Base-by-base conservation (phyloP, 768 basidiomycete species). In the Tricholoma sp. region DNA sequence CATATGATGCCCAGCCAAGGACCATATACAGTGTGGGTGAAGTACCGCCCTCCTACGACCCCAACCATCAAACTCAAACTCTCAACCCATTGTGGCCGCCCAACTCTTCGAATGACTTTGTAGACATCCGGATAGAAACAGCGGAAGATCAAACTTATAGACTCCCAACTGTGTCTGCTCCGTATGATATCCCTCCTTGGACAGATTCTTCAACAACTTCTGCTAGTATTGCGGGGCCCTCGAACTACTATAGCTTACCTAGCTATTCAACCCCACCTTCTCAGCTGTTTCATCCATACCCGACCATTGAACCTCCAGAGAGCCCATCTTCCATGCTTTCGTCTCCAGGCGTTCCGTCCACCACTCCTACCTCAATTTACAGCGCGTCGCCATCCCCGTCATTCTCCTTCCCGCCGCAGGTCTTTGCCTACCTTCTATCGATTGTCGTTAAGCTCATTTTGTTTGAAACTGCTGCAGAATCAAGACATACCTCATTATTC, bases 401-500 rank as follows among this genome's bases (percentile, higher is more conserved):
- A 31, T 27, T 29, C 11, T 14, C 24, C 8, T 50, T 50, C 12
- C 16, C 47, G 18, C 27, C 24, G 21, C 53, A 54, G 53, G 53
- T 54, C 39, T 54, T 54, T 43, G 19, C n/a, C 18, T 54, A 37
- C 16, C 45, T 45, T 31, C 10, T 32, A 9, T 39, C 14, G 18
- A 24, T 31, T 54, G 19, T 31, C 16, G 5, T 24, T 16, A 5
- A 12, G 5, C 22, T 50, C 12, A 35, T 16, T 19, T 50, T 59
- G 7, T 57, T 32, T 49, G 18, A 22, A 19, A 41, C 16, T 29
- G 10, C 4, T 41, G 11, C 43, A 57, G 35, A 27, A 63, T 50
- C 52, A 41, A 60, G 71, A 31, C 57, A 41, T 69, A 69, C 52
- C 64, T 67, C 53, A 43, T 14, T 76, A 74, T 62, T 69, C 74